Base-by-base conservation (phyloP, 1,139 yeast species). In the Candida sp. region DNA sequence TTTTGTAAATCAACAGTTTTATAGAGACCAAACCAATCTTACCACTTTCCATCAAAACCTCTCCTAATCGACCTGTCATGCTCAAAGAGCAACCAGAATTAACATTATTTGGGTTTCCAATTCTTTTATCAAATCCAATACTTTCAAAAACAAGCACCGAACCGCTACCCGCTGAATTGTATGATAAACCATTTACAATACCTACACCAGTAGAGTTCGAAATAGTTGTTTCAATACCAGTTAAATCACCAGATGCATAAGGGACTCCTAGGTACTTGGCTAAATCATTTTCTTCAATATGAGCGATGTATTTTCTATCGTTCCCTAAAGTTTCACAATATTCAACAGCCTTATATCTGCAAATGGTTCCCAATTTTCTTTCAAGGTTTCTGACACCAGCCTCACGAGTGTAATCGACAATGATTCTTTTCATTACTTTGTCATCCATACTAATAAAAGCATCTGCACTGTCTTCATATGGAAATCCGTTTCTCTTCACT, bases 161-260 rank as follows among this genome's bases (percentile, higher is more conserved):
- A 0, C 97, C 97, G n/a, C 87, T 82, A 1, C 97, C 97, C 54
- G 87, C 88, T 1, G 91, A 82, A 66, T 87, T 88, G 61, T 89
- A 90, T 1, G 96, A 89, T 44, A 90, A 70, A 0, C 97, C 97
- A 60, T 89, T 88, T 11, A 89, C 97, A 9, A 88, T 79, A 1
- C 97, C 97, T 50, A 74, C 75, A 23, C 72, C 70, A 5, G 39
- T 27, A 33, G 59, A 52, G 21, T 61, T 46, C 64, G 66, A 55
- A 66, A 79, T 35, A 32, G 55, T 42, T 5, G 54, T 43, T 33
- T 52, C 53, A 36, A 44, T 40, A 7, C 53, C 42, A 12, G 49
- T 44, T 19, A 46, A 38, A 53, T 57, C 57, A 4, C 58, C 59
- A 8, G 58, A 47, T 3, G 63, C 66, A 38, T 57, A 61, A 1